A percentile compares a stretch with the other conserved stretches of the same genome.
Conservation (phyloP, 352 stramenopile species). For the Pythium aquatile region DNA sequence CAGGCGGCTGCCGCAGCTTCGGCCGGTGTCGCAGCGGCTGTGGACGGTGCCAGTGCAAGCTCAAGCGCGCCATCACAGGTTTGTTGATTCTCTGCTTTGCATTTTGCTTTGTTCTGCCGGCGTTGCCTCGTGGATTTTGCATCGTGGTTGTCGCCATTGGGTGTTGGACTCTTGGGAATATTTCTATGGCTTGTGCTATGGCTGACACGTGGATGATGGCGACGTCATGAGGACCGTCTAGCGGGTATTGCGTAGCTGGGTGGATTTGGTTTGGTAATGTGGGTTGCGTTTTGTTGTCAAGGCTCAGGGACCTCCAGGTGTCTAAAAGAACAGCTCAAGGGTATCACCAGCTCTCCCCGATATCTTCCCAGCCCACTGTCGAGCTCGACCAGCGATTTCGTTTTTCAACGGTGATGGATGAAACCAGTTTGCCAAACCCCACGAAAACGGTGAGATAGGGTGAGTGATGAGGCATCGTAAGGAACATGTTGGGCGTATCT, state of each 20-base stretch:
- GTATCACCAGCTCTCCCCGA: not conserved
- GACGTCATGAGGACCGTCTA: slow-evolving; percentile 32
- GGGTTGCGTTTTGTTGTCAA: slow-evolving; percentile 35
- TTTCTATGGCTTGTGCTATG: slow-evolving; percentile 19
- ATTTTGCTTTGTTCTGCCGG: slow-evolving; percentile 31
- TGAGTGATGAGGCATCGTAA: slow-evolving; percentile 8
- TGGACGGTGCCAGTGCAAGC: slow-evolving; percentile 18
- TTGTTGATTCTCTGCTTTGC: slow-evolving; percentile 43
- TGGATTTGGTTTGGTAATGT: slow-evolving; percentile 33
- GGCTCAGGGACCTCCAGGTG: slow-evolving; percentile 63
- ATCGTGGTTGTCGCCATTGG: slow-evolving; percentile 7
- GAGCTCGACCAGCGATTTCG: not conserved
- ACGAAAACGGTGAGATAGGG: slow-evolving; percentile 12
- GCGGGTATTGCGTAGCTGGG: slow-evolving; percentile 29
- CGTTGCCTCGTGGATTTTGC: slow-evolving; percentile 17
- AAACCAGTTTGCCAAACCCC: not conserved
- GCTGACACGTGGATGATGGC: slow-evolving; percentile 31
- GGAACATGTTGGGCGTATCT: slow-evolving; percentile 23
- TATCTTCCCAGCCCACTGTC: not conserved
- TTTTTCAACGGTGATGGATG: too few relatives aligned
- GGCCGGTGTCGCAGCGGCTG: slow-evolving; percentile 25
- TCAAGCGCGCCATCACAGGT: slow-evolving; percentile 44
- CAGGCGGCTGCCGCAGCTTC: slow-evolving; percentile 34
- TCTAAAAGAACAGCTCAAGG: slow-evolving; percentile 22
- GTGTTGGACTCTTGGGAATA: slow-evolving; percentile 10